A percentile compares a stretch with the other conserved stretches of the same genome.
These are phyloP conservation scores for Solanum etuberosum DNA, from an alignment of 257 asterid genomes.

Conservation along the genomic window DNA sequence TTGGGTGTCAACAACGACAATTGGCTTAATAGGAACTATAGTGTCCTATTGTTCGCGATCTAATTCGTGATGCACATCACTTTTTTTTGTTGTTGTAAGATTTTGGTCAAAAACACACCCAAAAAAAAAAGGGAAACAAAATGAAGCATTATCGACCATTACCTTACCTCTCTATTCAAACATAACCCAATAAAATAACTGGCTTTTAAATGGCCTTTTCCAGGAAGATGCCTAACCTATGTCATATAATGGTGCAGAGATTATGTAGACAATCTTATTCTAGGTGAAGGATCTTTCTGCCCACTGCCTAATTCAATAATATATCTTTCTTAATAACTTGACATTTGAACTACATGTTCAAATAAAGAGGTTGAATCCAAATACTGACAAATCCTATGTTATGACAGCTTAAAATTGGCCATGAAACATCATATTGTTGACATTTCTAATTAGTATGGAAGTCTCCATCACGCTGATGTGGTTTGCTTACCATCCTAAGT, in stretches of 20 bases:
- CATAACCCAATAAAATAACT: not conserved
- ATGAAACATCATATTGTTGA: not conserved
- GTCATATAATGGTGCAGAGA: not conserved
- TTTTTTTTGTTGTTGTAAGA: not conserved
- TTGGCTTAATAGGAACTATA: not conserved
- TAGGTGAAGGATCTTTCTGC: not conserved
- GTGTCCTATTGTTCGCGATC: not conserved
- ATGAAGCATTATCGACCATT: not conserved
- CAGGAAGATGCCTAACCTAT: not conserved
- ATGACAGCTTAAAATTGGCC: not conserved
- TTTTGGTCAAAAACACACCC: not conserved
- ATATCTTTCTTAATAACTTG: not conserved
- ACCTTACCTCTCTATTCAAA: not conserved
- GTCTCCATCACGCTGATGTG: not conserved
- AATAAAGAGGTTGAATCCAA: not conserved
- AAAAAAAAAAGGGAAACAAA: not conserved
- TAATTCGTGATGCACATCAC: not conserved
- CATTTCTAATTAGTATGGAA: not conserved
- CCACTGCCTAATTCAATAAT: not conserved
- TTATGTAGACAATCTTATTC: not conserved
- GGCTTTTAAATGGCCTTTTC: not conserved
- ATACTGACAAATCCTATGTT: not conserved
- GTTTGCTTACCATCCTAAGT: not conserved
- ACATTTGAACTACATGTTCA: not conserved
- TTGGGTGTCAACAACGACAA: no score